These are phyloP conservation scores for Theobroma cacao DNA, from an alignment of 345 rosid species.

Conservation along the genomic window DNA sequence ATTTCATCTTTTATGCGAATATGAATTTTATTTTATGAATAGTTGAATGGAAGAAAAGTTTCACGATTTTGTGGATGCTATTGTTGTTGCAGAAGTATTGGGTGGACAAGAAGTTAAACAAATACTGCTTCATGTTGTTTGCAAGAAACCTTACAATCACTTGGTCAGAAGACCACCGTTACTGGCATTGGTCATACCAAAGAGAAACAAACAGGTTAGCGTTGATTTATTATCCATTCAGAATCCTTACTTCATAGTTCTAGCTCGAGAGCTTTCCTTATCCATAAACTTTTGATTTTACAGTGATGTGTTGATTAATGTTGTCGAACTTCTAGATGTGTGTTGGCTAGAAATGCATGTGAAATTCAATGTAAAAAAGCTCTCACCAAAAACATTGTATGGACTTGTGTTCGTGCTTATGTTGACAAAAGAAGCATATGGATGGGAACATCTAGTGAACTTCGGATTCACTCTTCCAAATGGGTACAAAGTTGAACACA, in stretches of 20 bases:
- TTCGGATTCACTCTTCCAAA: too few species aligned
- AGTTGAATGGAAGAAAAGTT: too few species aligned
- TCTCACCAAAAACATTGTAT: conserved; percentile 45
- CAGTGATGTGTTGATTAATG: conserved; percentile 37
- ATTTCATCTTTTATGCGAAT: too few species aligned
- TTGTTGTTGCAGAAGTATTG: neutral
- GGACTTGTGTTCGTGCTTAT: conserved; percentile 44
- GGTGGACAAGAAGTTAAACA: too few species aligned
- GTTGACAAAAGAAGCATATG: conserved; percentile 41
- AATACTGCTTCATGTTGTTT: conserved; percentile 33
- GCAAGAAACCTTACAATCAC: conserved; percentile 51
- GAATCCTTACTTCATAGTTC: neutral
- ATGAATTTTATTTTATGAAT: too few species aligned
- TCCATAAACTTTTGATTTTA: neutral
- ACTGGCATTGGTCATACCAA: too few species aligned
- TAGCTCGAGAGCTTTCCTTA: too few species aligned
- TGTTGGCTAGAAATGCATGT: conserved; percentile 62
- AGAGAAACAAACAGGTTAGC: too few species aligned
- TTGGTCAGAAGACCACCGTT: conserved; percentile 51
- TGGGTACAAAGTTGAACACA: too few species aligned
- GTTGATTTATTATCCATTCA: too few species aligned
- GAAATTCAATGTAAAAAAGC: conserved; percentile 37
- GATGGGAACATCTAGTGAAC: conserved; percentile 59
- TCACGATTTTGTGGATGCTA: too few species aligned
- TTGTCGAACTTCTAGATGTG: conserved; percentile 37